Base-by-base conservation (phyloP, 164 flowering plant genomes). In the Umbilicus rupestris region DNA sequence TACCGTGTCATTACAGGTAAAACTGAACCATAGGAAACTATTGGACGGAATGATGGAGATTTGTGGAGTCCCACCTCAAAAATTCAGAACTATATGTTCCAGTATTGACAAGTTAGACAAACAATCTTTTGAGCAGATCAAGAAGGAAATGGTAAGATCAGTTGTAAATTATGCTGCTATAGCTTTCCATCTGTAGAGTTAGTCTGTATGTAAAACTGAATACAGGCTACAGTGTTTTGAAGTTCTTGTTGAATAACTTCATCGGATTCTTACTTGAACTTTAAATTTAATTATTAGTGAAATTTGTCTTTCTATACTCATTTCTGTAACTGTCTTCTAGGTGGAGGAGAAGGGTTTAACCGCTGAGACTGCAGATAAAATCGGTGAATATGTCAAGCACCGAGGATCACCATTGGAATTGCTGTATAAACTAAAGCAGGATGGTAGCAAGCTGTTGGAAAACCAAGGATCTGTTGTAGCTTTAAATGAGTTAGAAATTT, bases 81-180 rank as follows among this genome's bases (percentile, higher is more conserved):
- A 94, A 62, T 94, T 94, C 68, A 79, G 99, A 80, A 88, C 97
- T 37, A 89, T 94, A 41, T 91, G 97, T 78, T 94, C 99, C 46
- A 91, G 97, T 68, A 85, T 94, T 68, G 99, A 94, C 87, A 94
- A 94, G 80, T 73, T 94, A 70, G 99, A 94, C 82, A 94, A 94
- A 78, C 92, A 83, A 72, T 57, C 96, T 0, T 88, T 89, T 74
- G 90, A 85, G 65, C 87, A 85, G 74, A 78, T 94, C 63, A 88
- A 80, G 71, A 88, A 80, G 72, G 99, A 94, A 80, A 82, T 94
- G 97, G 99, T 94, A 68, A 68, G 44, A 39, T 33, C 31, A 37
- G 19, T 22, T 60, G 35, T 30, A 35, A 17, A 6, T 14, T 3
- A 35, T 63, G 46, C 46, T n/a, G 7, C 3, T n/a, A 29, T 33